Evolutionary conservation across 495 filamentous ascomycete species (phyloP).

Genomic region (Xylaria bambusicola): DNA sequence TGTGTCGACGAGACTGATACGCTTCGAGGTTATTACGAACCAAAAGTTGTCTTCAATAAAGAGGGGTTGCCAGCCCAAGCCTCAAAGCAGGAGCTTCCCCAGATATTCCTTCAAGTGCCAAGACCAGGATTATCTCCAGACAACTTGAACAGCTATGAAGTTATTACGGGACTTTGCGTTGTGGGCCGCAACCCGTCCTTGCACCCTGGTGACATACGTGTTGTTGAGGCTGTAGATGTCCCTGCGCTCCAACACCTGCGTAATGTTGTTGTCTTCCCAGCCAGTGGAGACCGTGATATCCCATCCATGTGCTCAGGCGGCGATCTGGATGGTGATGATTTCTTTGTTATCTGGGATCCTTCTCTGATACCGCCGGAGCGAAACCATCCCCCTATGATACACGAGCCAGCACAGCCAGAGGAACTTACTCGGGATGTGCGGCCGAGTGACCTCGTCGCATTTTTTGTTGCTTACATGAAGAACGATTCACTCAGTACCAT

Average conservation of each 20-base stretch:
- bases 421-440: conserved; percentile 59
- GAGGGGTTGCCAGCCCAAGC: neutral
- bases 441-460: conserved; percentile 69
- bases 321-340: conserved; percentile 96
- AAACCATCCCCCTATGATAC: conserved; percentile 76
- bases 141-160: conserved; percentile 52
- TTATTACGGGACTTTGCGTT: conserved; percentile 79
- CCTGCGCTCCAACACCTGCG: conserved; percentile 70
- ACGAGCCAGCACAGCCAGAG: conserved; percentile 53
- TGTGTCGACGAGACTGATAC: conserved; percentile 81
- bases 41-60: conserved; percentile 15
- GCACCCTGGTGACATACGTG: conserved; percentile 88
- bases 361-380: conserved; percentile 69
- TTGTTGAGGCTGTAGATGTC: conserved; percentile 81
- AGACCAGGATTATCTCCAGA: conserved; percentile 44
- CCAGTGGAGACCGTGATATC: conserved; percentile 79
- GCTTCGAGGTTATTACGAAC: conserved; percentile 66
- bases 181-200: conserved; percentile 92
- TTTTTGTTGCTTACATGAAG: conserved; percentile 94
- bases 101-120: conserved; percentile 85
- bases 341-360: conserved; percentile 88
- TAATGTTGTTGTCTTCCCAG: conserved; percentile 85
- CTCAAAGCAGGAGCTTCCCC: conserved; percentile 58
- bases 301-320: conserved; percentile 95
- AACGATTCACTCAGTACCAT: conserved; percentile 80